Evolutionary conservation across 805 yeast species (phyloP).

Genomic region (Saccharomycopsis sp.): DNA sequence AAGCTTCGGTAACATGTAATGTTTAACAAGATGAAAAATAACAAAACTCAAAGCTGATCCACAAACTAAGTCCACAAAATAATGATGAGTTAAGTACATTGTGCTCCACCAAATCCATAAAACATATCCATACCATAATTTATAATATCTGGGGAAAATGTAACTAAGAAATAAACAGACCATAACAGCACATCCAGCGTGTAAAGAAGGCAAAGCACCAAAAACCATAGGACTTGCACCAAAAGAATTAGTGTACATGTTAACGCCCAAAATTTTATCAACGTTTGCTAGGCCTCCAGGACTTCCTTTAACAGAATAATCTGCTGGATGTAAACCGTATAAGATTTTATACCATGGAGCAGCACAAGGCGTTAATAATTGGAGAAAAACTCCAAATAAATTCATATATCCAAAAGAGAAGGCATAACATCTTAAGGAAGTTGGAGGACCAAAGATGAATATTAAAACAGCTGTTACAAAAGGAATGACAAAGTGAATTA

Average conservation of each 20-base stretch:
- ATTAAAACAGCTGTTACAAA: conserved; percentile 70
- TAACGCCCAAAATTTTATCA: conserved; percentile 65
- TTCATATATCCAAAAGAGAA: conserved; percentile 94
- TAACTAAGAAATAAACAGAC: conserved; percentile 78
- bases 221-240: conserved; percentile 82
- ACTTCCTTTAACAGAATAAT: conserved; percentile 81
- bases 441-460: conserved; percentile 87
- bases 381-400: conserved; percentile 70
- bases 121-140: conserved; percentile 67
- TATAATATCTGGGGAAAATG: conserved; percentile 61
- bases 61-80: conserved; percentile 81
- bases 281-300: conserved; percentile 92
- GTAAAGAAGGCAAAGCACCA: conserved; percentile 83
- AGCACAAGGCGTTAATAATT: conserved; percentile 80
- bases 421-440: conserved; percentile 68
- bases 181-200: conserved; percentile 91
- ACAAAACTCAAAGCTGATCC: conserved; percentile 72
- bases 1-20: conserved; percentile 1
- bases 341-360: conserved; percentile 94
- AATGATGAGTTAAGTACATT: conserved; percentile 96
- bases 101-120: conserved; percentile 97
- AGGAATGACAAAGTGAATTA: conserved; percentile 86
- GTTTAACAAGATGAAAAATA: conserved; percentile 38
- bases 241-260: conserved; percentile 74
- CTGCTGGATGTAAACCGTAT: conserved; percentile 81